Percentiles rank a stretch among this genome's conserved stretches.
Evolutionary conservation across 2,329 filamentous ascomycete genomes (phyloP).

Genomic region (Exophiala aquamarina): DNA sequence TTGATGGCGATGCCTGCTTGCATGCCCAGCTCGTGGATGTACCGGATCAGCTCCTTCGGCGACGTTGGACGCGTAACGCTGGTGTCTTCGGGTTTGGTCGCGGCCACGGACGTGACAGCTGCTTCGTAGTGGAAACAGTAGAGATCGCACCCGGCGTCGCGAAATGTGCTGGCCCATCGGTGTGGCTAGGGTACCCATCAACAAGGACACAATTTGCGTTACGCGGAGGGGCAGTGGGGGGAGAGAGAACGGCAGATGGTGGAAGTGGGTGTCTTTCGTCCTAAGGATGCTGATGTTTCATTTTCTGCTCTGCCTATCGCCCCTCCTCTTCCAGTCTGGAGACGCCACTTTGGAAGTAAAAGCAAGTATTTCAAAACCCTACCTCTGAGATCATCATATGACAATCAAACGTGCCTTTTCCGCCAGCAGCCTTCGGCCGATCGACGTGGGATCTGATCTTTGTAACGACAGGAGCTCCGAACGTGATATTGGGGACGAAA

Average conservation of each 20-base stretch:
- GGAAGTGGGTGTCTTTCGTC: too few species aligned
- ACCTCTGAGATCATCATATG: slow-evolving; percentile 99
- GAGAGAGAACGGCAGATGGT: too few species aligned
- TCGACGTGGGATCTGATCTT: slow-evolving; percentile 88
- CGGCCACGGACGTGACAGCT: slow-evolving; percentile 77
- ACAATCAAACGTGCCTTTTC: slow-evolving; percentile 94
- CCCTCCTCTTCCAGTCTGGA: too few species aligned
- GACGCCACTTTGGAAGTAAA: too few species aligned
- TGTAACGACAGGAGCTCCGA: slow-evolving; percentile 90
- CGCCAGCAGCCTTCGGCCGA: slow-evolving; percentile 65
- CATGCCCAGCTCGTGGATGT: slow-evolving; percentile 86
- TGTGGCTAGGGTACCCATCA: slow-evolving; percentile 66
- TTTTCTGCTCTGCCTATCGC: too few species aligned
- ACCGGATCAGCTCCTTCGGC: slow-evolving; percentile 81
- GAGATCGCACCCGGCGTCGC: slow-evolving; percentile 91
- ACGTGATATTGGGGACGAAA: slow-evolving; percentile 98
- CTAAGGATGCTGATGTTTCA: too few species aligned
- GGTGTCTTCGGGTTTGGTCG: slow-evolving; percentile 71
- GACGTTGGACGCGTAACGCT: slow-evolving; percentile 69
- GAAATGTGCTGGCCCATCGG: slow-evolving; percentile 96
- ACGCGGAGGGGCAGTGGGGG: too few species aligned
- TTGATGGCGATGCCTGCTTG: slow-evolving; percentile 95
- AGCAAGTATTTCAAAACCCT: too few species aligned
- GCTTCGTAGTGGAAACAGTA: slow-evolving; percentile 99
- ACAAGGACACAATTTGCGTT: not conserved